Percentiles rank a stretch among this genome's conserved stretches.
Conservation (phyloP, 2,329 filamentous ascomycete species). For the Claviceps monticola region DNA sequence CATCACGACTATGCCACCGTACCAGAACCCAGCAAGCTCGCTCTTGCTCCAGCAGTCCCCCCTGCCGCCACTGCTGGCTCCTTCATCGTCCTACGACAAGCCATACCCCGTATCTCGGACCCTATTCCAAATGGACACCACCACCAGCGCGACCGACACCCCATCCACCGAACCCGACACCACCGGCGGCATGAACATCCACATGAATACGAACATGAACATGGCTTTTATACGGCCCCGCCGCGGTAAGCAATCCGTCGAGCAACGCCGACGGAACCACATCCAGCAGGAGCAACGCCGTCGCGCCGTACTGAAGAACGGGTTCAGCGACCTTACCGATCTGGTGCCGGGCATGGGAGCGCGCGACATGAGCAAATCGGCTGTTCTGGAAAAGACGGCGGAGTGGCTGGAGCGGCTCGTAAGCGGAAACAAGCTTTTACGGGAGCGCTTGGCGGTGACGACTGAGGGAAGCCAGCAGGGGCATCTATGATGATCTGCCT, state of each 20-base stretch:
- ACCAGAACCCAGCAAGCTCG: not conserved
- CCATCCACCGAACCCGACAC: not conserved
- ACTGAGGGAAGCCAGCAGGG: not conserved
- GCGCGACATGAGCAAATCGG: constrained; percentile 1
- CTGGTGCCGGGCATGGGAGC: not conserved
- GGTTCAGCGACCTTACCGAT: not conserved
- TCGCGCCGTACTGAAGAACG: not conserved
- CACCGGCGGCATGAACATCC: not conserved
- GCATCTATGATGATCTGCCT: too few relatives aligned
- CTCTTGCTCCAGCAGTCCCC: not conserved
- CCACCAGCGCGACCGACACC: not conserved
- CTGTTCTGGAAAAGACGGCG: not conserved
- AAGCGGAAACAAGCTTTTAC: not conserved
- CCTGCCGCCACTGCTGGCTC: not conserved
- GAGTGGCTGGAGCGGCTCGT: constrained; percentile 1
- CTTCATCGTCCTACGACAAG: not conserved
- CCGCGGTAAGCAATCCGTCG: not conserved
- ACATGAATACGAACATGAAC: not conserved
- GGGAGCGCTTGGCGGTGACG: not conserved
- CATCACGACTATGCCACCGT: not conserved
- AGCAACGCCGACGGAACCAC: constrained; percentile 1
- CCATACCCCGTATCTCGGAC: not conserved
- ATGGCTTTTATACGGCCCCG: not conserved
- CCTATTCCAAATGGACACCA: not conserved
- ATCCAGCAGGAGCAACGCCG: constrained; percentile 2